Percentiles rank a stretch among this genome's conserved stretches.
Evolutionary conservation across 2,329 filamentous ascomycete species (phyloP).

Genomic region (Ascochyta fabae): DNA sequence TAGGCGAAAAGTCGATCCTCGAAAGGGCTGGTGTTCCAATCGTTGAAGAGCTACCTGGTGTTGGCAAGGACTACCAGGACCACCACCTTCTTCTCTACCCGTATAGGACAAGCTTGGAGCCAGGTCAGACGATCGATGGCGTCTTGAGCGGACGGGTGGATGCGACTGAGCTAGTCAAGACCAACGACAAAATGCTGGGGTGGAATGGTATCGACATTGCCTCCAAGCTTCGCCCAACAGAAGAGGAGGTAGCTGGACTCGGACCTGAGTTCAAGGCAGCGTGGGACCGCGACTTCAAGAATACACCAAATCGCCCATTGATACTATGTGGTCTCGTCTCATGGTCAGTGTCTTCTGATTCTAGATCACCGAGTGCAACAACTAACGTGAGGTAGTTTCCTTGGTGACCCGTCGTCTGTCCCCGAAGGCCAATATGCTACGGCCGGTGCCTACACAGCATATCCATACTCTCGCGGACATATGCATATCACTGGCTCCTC

Average conservation of each 20-base stretch:
- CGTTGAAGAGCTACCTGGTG: slow-evolving; percentile 63
- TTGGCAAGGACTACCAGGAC: slow-evolving; percentile 70
- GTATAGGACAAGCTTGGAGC: slow-evolving; percentile 57
- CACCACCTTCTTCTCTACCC: slow-evolving; percentile 63
- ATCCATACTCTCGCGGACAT: slow-evolving; percentile 67
- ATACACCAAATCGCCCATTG: slow-evolving; percentile 55
- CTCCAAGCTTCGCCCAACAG: slow-evolving; percentile 63
- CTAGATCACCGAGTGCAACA: neutral
- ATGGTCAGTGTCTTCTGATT: slow-evolving; percentile 31
- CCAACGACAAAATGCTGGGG: slow-evolving; percentile 59
- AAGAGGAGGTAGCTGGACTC: slow-evolving; percentile 59
- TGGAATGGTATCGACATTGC: slow-evolving; percentile 66
- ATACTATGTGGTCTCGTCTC: slow-evolving; percentile 53
- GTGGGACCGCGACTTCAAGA: slow-evolving; percentile 64
- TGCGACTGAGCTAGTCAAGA: slow-evolving; percentile 54
- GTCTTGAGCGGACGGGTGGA: slow-evolving; percentile 58
- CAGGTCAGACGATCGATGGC: slow-evolving; percentile 61
- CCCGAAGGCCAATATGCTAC: slow-evolving; percentile 60
- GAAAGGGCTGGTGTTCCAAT: slow-evolving; percentile 58
- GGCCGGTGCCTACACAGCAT: slow-evolving; percentile 61
- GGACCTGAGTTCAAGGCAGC: slow-evolving; percentile 60
- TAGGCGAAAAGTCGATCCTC: slow-evolving; percentile 62
- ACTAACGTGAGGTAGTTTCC: slow-evolving; percentile 32
- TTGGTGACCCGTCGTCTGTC: slow-evolving; percentile 37
- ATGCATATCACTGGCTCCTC: slow-evolving; percentile 64